Base-by-base conservation (phyloP, 345 rosid genomes). In the Hibiscus tridactylites region DNA sequence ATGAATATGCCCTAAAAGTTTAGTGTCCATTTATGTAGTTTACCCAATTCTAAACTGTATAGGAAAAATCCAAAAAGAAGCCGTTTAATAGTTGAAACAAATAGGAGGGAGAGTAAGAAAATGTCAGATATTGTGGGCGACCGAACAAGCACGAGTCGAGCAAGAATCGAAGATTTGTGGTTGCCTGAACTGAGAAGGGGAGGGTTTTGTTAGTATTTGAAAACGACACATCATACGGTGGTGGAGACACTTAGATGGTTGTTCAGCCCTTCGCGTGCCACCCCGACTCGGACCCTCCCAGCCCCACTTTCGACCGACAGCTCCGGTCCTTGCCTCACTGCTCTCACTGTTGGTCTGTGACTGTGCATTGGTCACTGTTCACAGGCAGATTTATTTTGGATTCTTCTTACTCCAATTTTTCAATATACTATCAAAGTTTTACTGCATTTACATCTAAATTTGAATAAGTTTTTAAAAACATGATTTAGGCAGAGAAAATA, bases 91-190 rank as follows among this genome's bases (percentile, higher is more conserved):
- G 19, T 17, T 7, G 17, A n/a, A 10, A 46, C 16, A 15, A 7
- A 39, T 52, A 17, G 49, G 52, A 24, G 8, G 0, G 19, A 44
- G 44, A 47, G 47, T 17, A 37, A 37, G 44, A 29, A 64, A 5
- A 68, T 75, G 81, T 75, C 76, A 79, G 81, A n/a, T 24, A 72
- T 72, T 21, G 72, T 68, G 76, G 71, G 76, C 76, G 79, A 79
- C 82, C 79, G 68, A 75, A 79, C 61, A 63, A 56, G 19, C 65
- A 70, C 7, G 33, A 53, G 9, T 39, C 44, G 44, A 39, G 44
- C 2, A 39, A 39, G 44, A 39, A 17, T n/a, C 7, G 53, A 60
- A 33, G 39, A 1, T 39, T 8, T 10, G 44, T 8, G 44, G 7
- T 39, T 39, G 44, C 44, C 44, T 39, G 9, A 8, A 6, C 9